A percentile compares a stretch with the other conserved stretches of the same genome.
These are phyloP conservation scores for Monilinia fructicola DNA, from an alignment of 2,329 filamentous ascomycete species.

Conservation along the genomic window DNA sequence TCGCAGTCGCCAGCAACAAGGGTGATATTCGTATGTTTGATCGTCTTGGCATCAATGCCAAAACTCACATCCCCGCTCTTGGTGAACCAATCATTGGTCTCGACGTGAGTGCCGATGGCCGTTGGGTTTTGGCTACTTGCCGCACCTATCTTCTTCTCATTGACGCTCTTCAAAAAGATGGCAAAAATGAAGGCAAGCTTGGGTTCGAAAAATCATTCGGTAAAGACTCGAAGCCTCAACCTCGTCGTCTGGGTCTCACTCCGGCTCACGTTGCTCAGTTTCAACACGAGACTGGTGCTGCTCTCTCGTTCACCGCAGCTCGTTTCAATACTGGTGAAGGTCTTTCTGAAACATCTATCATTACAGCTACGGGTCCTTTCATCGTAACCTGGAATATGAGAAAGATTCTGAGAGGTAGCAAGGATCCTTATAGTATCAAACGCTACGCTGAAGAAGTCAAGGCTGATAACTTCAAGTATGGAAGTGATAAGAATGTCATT, in stretches of 20 bases:
- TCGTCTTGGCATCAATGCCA: slow-evolving; percentile 92
- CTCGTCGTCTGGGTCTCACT: slow-evolving; percentile 81
- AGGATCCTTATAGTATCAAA: slow-evolving; percentile 94
- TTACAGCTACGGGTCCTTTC: slow-evolving; percentile 94
- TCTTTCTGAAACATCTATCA: slow-evolving; percentile 84
- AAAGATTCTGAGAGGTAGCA: slow-evolving; percentile 77
- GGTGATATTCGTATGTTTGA: slow-evolving; percentile 97
- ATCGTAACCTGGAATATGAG: slow-evolving; percentile 95
- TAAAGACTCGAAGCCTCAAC: slow-evolving; percentile 90
- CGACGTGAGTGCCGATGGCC: slow-evolving; percentile 91
- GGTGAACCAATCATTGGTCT: slow-evolving; percentile 93
- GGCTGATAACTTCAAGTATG: slow-evolving; percentile 97
- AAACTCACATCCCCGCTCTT: slow-evolving; percentile 93
- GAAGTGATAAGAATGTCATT: slow-evolving; percentile 96
- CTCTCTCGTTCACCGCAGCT: slow-evolving; percentile 84
- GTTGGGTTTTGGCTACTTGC: slow-evolving; percentile 93
- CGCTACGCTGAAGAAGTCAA: slow-evolving; percentile 93
- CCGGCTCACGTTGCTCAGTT: slow-evolving; percentile 96
- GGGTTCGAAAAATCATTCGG: slow-evolving; percentile 93
- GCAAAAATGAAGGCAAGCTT: slow-evolving; percentile 97
- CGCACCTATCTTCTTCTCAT: slow-evolving; percentile 92
- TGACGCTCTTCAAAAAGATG: slow-evolving; percentile 83
- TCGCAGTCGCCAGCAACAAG: slow-evolving; percentile 96
- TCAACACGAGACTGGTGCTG: slow-evolving; percentile 88
- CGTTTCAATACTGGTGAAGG: slow-evolving; percentile 90